Conservation (phyloP, 805 yeast genomes). For the Barnettozyma pratensis region DNA sequence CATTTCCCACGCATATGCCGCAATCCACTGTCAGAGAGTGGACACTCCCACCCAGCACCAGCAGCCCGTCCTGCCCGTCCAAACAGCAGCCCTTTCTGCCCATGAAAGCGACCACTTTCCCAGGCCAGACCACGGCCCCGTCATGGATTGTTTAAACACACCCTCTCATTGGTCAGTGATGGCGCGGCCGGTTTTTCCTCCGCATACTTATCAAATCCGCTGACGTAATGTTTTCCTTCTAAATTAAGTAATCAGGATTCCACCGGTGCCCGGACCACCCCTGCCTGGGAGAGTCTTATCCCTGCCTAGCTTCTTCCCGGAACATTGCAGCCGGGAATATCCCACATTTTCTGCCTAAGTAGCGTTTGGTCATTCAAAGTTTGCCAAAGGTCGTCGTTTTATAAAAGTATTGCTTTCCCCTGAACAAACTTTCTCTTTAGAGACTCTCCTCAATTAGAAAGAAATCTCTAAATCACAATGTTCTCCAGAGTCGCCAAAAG, state of each 20-base stretch:
- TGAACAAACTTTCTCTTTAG: not conserved
- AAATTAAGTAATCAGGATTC: not conserved
- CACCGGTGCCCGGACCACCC: not conserved
- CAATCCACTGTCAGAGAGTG: too few species aligned
- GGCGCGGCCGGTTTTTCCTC: not conserved
- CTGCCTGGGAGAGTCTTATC: not conserved
- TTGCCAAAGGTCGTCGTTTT: not conserved
- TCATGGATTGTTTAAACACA: not conserved
- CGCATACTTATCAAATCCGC: not conserved
- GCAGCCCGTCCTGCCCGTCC: too few species aligned
- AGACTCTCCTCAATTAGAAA: not conserved
- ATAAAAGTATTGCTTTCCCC: not conserved
- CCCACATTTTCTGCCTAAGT: not conserved
- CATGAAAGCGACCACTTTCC: too few species aligned
- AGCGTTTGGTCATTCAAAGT: not conserved
- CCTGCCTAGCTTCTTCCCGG: not conserved
- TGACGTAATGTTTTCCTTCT: not conserved
- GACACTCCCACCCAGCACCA: too few species aligned
- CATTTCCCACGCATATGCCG: too few species aligned
- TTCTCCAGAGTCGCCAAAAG: constrained; percentile 52
- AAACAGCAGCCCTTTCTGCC: too few species aligned
- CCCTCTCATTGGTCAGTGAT: not conserved
- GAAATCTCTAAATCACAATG: constrained; percentile 32
- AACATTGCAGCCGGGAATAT: not conserved
- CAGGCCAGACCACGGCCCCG: too few species aligned